Percentiles rank a stretch among this genome's conserved stretches.
phyloP scores from a whole-genome alignment of 495 filamentous ascomycete species.

The Penicillium bialowiezense region DNA sequence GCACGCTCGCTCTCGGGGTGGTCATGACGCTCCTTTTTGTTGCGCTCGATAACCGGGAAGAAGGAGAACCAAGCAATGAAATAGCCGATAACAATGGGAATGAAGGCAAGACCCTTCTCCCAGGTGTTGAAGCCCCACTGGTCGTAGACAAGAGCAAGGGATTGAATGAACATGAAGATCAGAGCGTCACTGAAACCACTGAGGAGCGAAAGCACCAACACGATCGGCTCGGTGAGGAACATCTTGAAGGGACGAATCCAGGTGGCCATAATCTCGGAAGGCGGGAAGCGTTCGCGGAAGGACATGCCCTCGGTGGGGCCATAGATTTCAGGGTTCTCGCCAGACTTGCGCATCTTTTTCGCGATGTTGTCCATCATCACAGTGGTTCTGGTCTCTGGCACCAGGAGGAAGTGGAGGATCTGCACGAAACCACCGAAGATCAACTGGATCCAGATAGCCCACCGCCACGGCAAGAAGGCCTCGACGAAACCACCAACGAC shows the following conservation, averaged over 20 bases:
- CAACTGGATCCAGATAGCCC: constrained; percentile 59
- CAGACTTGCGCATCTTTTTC: constrained; percentile 49
- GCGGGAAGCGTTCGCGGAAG: constrained; percentile 57
- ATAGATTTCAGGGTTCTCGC: constrained; percentile 55
- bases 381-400: constrained; percentile 57
- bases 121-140: constrained; percentile 56
- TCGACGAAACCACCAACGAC: constrained; percentile 61
- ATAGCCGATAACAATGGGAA: constrained; percentile 60
- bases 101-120: constrained; percentile 52
- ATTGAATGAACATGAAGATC: constrained; percentile 68
- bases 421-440: constrained; percentile 59
- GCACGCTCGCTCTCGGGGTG: constrained; percentile 52
- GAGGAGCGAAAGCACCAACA: constrained; percentile 55
- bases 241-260: constrained; percentile 61
- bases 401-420: constrained; percentile 47
- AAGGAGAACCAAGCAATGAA: constrained; percentile 55
- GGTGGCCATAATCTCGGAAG: constrained; percentile 51
- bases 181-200: constrained; percentile 61
- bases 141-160: constrained; percentile 54
- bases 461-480: constrained; percentile 48
- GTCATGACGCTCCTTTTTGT: constrained; percentile 43
- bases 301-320: constrained; percentile 62
- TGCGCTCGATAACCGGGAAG: constrained; percentile 52
- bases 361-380: constrained; percentile 60
- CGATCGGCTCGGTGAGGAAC: constrained; percentile 61